These are phyloP conservation scores for Leishmania guyanensis DNA, from an alignment of 208 protist genomes.

Conservation along the genomic window DNA sequence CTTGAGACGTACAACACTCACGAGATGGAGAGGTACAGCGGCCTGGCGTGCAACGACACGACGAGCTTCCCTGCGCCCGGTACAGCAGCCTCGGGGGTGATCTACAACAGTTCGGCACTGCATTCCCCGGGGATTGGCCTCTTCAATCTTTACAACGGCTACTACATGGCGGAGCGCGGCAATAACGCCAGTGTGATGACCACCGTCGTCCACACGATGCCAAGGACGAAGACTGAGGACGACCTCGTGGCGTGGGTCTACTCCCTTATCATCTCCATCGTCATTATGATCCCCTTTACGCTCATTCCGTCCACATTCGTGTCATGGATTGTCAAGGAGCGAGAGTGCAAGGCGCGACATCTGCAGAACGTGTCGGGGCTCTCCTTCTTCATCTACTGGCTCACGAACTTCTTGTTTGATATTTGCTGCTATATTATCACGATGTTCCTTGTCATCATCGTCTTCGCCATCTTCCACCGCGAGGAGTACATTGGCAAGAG, in stretches of 20 bases:
- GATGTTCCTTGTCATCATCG: conserved; percentile 58
- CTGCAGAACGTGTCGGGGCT: conserved; percentile 76
- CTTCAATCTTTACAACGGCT: conserved; percentile 46
- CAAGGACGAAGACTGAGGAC: conserved; percentile 44
- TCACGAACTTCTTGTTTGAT: conserved; percentile 83
- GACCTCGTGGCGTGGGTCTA: conserved; percentile 28
- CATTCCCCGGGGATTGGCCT: conserved; percentile 45
- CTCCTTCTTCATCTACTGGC: conserved; percentile 67
- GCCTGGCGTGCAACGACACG: conserved; percentile 41
- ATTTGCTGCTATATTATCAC: conserved; percentile 62
- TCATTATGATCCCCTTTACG: conserved; percentile 74
- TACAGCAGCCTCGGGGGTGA: conserved; percentile 14
- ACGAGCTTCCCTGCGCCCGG: not conserved
- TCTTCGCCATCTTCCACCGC: conserved; percentile 61
- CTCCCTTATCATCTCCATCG: conserved; percentile 54
- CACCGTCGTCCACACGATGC: conserved; percentile 42
- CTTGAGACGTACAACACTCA: conserved; percentile 47
- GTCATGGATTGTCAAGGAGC: conserved; percentile 79
- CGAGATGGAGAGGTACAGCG: conserved; percentile 41
- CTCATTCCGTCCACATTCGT: conserved; percentile 74
- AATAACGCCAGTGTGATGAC: conserved; percentile 12
- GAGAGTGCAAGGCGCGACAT: conserved; percentile 63
- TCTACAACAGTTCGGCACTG: conserved; percentile 58
- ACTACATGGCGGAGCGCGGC: conserved; percentile 26
- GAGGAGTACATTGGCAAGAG: conserved; percentile 56